Percentiles rank a stretch among this genome's conserved stretches.
These are phyloP conservation scores for Phaeodactylum tricornutum DNA, from an alignment of 108 stramenopile species.

Conservation along the genomic window DNA sequence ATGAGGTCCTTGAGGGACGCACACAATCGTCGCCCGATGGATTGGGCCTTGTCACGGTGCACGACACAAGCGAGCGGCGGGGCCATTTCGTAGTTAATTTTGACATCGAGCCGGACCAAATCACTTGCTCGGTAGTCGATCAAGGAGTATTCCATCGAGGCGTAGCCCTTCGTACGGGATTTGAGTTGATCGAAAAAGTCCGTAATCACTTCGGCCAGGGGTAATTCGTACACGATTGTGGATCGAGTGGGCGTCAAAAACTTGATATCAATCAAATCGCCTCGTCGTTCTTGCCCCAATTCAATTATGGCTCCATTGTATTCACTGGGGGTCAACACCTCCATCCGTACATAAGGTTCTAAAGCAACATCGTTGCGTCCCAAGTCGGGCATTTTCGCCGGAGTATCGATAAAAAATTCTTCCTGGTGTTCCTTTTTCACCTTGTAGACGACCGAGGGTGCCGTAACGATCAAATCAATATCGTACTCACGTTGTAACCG, in stretches of 20 bases:
- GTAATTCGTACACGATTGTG: conserved; percentile 81
- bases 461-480: conserved; percentile 94
- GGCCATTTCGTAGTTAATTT: conserved; percentile 93
- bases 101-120: conserved; percentile 92
- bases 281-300: conserved; percentile 83
- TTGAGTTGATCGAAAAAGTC: conserved; percentile 98
- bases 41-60: conserved; percentile 85
- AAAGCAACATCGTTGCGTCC: conserved; percentile 53
- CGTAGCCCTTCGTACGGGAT: conserved; percentile 94
- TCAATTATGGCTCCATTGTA: conserved; percentile 85
- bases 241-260: conserved; percentile 92
- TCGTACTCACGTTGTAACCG: conserved; percentile 90
- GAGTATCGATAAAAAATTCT: conserved; percentile 73
- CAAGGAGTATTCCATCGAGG: conserved; percentile 93
- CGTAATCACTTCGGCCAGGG: conserved; percentile 92
- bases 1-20: conserved; percentile 88
- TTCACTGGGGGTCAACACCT: conserved; percentile 76
- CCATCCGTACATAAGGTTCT: conserved; percentile 89
- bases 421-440: conserved; percentile 38
- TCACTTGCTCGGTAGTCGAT: conserved; percentile 84
- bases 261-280: conserved; percentile 82
- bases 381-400: conserved; percentile 90
- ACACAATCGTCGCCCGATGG: conserved; percentile 66
- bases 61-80: conserved; percentile 90
- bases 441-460: conserved; percentile 95